Conservation (phyloP, 2,329 filamentous ascomycete species). For the Alternaria longipes region DNA sequence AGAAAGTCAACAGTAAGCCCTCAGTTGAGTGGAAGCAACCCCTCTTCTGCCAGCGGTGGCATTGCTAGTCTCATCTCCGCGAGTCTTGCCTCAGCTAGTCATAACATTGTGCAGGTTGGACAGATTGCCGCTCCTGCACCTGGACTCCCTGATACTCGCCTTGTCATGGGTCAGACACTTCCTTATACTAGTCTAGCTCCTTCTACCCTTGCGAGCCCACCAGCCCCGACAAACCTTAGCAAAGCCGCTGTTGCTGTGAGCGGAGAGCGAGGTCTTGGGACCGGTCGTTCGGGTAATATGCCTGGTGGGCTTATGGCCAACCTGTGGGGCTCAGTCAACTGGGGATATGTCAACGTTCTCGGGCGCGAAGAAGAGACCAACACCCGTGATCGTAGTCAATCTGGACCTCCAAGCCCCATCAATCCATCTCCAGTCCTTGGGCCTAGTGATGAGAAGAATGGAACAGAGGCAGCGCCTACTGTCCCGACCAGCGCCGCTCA, state of each 20-base stretch:
- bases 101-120: constrained; percentile 76
- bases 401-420: constrained; percentile 48
- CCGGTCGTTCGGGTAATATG: constrained; percentile 71
- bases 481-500: constrained; percentile 49
- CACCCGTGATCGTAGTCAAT: constrained; percentile 40
- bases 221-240: constrained; percentile 84
- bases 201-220: constrained; percentile 81
- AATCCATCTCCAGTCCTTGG: constrained; percentile 31
- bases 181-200: constrained; percentile 77
- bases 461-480: constrained; percentile 18
- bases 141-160: constrained; percentile 48
- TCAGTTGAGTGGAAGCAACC: constrained; percentile 52
- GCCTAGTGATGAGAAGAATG: constrained; percentile 28
- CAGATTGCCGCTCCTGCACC: constrained; percentile 52
- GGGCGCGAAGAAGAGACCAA: constrained; percentile 62
- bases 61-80: constrained; percentile 88
- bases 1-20: constrained; percentile 74
- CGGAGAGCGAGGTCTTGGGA: constrained; percentile 74
- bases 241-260: constrained; percentile 83
- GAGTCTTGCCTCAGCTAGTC: constrained; percentile 75
- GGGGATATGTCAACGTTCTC: constrained; percentile 73
- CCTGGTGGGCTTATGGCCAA: constrained; percentile 91
- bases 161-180: constrained; percentile 56
- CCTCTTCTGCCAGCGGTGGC: constrained; percentile 65
- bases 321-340: constrained; percentile 89